phyloP scores from a whole-genome alignment of 106 monocot species.

The Dendrobium huoshanense region DNA sequence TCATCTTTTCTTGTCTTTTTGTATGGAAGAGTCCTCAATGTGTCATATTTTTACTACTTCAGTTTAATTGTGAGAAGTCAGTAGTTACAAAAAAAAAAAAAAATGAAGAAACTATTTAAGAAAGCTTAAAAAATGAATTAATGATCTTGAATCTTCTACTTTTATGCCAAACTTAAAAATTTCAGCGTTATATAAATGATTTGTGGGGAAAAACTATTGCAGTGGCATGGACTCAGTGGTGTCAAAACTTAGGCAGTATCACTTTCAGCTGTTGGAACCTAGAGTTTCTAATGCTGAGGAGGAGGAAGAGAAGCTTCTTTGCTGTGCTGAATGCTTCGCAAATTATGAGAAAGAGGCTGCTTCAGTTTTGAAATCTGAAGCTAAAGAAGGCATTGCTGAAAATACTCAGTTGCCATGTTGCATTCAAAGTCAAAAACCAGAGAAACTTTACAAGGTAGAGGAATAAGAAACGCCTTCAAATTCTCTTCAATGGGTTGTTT shows the following conservation, averaged over 20 bases:
- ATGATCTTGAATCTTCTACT: not conserved
- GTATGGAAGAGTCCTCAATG: not conserved
- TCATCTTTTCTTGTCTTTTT: not conserved
- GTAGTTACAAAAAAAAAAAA: too few relatives aligned
- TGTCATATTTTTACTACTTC: too few relatives aligned
- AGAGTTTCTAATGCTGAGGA: slow-evolving; percentile 23
- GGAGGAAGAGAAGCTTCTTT: slow-evolving; percentile 49
- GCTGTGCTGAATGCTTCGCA: slow-evolving; percentile 61
- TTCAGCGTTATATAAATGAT: not conserved
- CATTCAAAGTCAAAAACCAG: slow-evolving; percentile 44
- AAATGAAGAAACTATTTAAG: too few relatives aligned
- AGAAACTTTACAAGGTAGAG: slow-evolving; percentile 42
- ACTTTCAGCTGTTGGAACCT: slow-evolving; percentile 30
- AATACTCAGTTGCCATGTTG: slow-evolving; percentile 52
- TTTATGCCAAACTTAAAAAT: not conserved
- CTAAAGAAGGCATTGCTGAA: slow-evolving; percentile 8
- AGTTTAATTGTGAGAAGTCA: too few relatives aligned
- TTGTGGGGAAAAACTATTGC: slow-evolving; percentile 8
- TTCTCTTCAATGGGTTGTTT: not conserved
- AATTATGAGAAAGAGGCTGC: slow-evolving; percentile 70
- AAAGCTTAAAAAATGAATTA: too few relatives aligned
- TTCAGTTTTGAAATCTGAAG: slow-evolving; percentile 20
- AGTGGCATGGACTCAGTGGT: slow-evolving; percentile 41
- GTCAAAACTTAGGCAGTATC: slow-evolving; percentile 26
- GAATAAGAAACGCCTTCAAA: not conserved